Evolutionary conservation across 305 asterid genomes (phyloP), one percentile per base, ranked within the genome.

Genomic region (Fraxinus paxiana): DNA sequence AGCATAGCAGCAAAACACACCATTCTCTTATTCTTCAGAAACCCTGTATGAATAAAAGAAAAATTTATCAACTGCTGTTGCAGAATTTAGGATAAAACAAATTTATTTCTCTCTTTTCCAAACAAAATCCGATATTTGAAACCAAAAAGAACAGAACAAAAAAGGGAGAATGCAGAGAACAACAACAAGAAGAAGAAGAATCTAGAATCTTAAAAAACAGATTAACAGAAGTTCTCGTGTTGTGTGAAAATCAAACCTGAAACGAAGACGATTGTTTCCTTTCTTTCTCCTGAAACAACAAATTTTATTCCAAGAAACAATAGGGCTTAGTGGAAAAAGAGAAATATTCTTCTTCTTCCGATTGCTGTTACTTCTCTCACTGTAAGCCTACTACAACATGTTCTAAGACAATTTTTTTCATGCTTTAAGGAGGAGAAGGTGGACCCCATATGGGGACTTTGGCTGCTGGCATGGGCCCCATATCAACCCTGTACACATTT

Each of bases 291-390:
- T 26, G 37, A 65, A 80, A 73, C 46, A 67, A 77, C 28, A 35
- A 24, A 56, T 54, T 18, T 46, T 26, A 26, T 77, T 81, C 75
- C 82, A 85, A 59, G 75, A 79, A 81, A 81, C 22, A 6, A 78
- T 81, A 77, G 38, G 81, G 80, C 79, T 80, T 18, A 75, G 78
- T 81, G 83, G 7, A 65, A 73, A 85, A 73, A 9, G 81, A 81
- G 82, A 75, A 72, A 51, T 79, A 79, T 82, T 69, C 77, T 82
- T 24, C 83, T 75, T 46, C 86, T 81, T 79, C 85, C 83, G 87
- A 85, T 79, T 85, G 82, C 7, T 56, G 67, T 56, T 56, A 56
- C 67, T 56, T 18, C 28, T 56, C 7, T 18, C 67, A 56, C 28
- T 18, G 24, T 73, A 54, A 37, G 86, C 85, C 77, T 81, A 79